phyloP scores from a whole-genome alignment of 2,329 filamentous ascomycete species.

The Hypoxylon sp. region DNA sequence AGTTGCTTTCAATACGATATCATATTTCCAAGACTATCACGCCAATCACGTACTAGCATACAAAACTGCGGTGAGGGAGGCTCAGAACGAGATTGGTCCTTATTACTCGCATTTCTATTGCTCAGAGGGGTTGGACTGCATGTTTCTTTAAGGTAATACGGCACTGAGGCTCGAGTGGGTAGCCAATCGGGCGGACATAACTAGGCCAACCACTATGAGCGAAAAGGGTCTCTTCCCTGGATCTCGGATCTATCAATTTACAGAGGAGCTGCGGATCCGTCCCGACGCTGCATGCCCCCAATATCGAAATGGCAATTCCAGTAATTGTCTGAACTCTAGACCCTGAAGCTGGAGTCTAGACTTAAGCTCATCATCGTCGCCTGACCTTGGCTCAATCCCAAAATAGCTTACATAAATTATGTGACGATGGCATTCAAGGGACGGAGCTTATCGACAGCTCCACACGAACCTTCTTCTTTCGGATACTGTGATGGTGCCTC shows the following conservation, averaged over 20 bases:
- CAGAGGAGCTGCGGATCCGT: constrained; percentile 29
- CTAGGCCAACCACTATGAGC: constrained; percentile 32
- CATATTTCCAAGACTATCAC: constrained; percentile 10
- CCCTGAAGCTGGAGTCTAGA: constrained; percentile 33
- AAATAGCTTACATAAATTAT: constrained; percentile 41
- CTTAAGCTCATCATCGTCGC: constrained; percentile 27
- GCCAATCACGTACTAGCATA: constrained; percentile 11
- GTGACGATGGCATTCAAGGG: constrained; percentile 24
- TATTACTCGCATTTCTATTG: constrained; percentile 29
- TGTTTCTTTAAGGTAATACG: constrained; percentile 26
- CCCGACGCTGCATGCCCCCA: constrained; percentile 33
- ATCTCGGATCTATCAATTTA: constrained; percentile 43
- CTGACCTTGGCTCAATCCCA: constrained; percentile 36
- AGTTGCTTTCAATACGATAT: background rate
- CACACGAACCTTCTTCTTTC: constrained; percentile 25
- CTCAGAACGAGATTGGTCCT: constrained; percentile 17
- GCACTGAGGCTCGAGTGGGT: constrained; percentile 32
- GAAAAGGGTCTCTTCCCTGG: constrained; percentile 35
- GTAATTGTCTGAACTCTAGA: constrained; percentile 38
- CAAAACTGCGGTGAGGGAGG: constrained; percentile 9
- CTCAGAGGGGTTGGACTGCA: constrained; percentile 24
- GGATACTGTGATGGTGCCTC: constrained; percentile 39
- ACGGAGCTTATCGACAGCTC: constrained; percentile 22
- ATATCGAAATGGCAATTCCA: constrained; percentile 36
- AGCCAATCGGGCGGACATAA: constrained; percentile 35